Evolutionary conservation across 495 filamentous ascomycete species (phyloP).

Genomic region (Talaromyces nanjingensis): DNA sequence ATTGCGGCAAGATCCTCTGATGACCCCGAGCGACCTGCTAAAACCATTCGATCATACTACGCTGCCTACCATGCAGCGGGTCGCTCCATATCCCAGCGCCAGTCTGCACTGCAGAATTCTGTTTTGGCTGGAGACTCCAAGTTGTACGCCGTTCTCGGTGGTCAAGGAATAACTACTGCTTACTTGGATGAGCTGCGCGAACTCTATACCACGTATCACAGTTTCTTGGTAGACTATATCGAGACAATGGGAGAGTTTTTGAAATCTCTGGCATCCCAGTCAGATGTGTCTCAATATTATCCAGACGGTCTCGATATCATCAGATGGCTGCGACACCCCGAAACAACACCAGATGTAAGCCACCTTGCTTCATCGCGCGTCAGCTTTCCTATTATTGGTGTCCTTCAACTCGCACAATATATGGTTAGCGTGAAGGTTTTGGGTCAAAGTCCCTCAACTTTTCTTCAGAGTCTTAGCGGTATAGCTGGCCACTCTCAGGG

Average conservation of each 20-base stretch:
- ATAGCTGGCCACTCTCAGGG: slow-evolving; percentile 30
- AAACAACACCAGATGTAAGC: slow-evolving; percentile 86
- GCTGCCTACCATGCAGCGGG: slow-evolving; percentile 74
- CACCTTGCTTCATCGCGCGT: slow-evolving; percentile 97
- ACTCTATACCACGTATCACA: slow-evolving; percentile 81
- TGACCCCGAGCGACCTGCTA: background rate
- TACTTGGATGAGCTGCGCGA: slow-evolving; percentile 96
- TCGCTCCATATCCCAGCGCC: slow-evolving; percentile 74
- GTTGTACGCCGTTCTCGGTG: slow-evolving; percentile 89
- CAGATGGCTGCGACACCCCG: slow-evolving; percentile 78
- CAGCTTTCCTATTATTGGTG: slow-evolving; percentile 89
- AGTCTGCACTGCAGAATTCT: slow-evolving; percentile 85
- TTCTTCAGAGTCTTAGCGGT: slow-evolving; percentile 2
- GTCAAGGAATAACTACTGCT: slow-evolving; percentile 96
- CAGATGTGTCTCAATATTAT: slow-evolving; percentile 81
- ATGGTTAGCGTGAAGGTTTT: slow-evolving; percentile 28
- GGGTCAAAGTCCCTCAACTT: background rate
- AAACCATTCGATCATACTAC: slow-evolving; percentile 62
- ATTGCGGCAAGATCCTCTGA: background rate
- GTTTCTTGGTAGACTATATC: slow-evolving; percentile 80
- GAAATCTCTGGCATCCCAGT: slow-evolving; percentile 46
- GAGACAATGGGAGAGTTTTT: slow-evolving; percentile 11
- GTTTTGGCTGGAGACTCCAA: slow-evolving; percentile 68
- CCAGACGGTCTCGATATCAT: slow-evolving; percentile 90
- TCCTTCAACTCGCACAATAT: slow-evolving; percentile 91